Evolutionary conservation across 1,139 yeast species (phyloP), one percentile per base, ranked within the genome.

Genomic region (Debaryomyces sp.): DNA sequence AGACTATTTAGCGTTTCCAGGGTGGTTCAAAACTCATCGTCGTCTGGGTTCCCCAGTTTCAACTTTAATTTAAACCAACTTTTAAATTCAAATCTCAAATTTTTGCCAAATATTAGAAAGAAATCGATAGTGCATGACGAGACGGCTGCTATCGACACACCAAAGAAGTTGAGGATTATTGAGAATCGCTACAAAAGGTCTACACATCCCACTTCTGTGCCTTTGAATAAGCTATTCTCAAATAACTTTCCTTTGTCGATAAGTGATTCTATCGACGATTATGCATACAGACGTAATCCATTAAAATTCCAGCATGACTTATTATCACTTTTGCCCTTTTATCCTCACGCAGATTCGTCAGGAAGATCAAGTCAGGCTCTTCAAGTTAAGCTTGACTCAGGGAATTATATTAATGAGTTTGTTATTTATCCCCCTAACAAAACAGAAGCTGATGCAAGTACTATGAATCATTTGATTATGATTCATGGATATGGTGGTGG

Each of bases 401-500:
- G 71, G 1, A 63, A 81, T 45, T 77, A 68, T 52, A 84, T 87
- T 42, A 86, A 86, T 58, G 94, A 86, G 62, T 81, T 84, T 59
- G 79, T 77, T 46, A 81, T 85, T 2, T 70, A 74, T 47, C 87
- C 89, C 0, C 65, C 67, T 4, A 63, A 67, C 7, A 66, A 67
- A 30, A 60, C 70, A 3, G 63, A 66, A 8, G 46, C 46, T 5
- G 61, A 58, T 44, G 58, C 60, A 43, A 51, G 58, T 21, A 43
- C 41, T 18, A 57, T 71, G 53, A 79, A 83, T 50, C 92, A 87
- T 65, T 66, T 87, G 35, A 77, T 87, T 0, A 70, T 87, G 67
- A 69, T 87, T 6, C 95, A 87, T 64, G 95, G 95, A 0, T 87
- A 87, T 58, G 95, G 94, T 2, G 89, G 89, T 0, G 92, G 92